These are phyloP conservation scores for Clonostachys chloroleuca DNA, from an alignment of 2,329 filamentous ascomycete species.

Conservation along the genomic window DNA sequence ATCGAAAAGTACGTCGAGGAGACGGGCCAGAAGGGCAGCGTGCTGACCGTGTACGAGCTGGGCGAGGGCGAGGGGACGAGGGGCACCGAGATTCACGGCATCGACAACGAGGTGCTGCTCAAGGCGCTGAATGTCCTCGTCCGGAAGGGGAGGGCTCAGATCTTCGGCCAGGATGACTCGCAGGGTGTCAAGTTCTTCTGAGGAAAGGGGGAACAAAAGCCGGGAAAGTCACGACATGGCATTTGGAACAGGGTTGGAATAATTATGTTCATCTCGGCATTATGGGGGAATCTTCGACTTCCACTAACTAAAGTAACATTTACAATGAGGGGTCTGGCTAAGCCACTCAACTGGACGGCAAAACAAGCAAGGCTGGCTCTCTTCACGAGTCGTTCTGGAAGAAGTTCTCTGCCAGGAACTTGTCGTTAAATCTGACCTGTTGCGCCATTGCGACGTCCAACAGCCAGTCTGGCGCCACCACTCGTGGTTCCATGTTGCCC, in stretches of 20 bases:
- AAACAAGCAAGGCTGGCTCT: neutral
- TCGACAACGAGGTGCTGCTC: conserved; percentile 77
- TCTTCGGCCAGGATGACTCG: conserved; percentile 86
- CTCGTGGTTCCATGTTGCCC: conserved; percentile 73
- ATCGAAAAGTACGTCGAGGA: conserved; percentile 80
- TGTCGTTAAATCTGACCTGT: conserved; percentile 62
- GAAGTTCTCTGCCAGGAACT: conserved; percentile 50
- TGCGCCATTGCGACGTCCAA: conserved; percentile 88
- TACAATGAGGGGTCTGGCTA: neutral
- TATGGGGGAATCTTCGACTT: too few species aligned
- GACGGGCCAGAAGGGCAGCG: conserved; percentile 82
- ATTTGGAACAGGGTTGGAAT: too few species aligned
- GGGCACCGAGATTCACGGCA: conserved; percentile 78
- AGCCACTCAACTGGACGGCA: neutral
- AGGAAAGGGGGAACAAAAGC: conserved; percentile 13
- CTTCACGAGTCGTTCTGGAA: conserved; percentile 14
- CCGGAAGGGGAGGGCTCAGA: conserved; percentile 86
- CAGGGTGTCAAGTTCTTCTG: conserved; percentile 96
- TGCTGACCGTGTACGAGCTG: conserved; percentile 91
- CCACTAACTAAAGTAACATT: neutral
- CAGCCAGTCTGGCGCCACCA: conserved; percentile 87
- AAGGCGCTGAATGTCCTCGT: conserved; percentile 78
- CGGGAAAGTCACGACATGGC: too few species aligned
- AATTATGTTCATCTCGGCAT: too few species aligned
- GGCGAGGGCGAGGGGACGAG: conserved; percentile 77